These are phyloP conservation scores for Schwanniomyces vanrijiae DNA, from an alignment of 805 yeast genomes.

Conservation along the genomic window DNA sequence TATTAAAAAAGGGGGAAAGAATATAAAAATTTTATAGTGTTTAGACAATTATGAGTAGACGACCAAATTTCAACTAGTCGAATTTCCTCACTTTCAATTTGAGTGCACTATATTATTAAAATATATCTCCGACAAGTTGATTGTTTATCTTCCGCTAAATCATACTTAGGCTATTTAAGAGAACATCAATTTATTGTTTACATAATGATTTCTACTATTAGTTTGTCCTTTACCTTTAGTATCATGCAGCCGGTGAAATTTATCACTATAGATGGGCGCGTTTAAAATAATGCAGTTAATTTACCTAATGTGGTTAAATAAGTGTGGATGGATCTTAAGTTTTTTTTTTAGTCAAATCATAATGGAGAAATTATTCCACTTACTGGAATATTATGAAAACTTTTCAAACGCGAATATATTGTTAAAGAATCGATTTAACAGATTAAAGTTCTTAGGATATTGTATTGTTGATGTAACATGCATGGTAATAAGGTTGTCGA, in stretches of 20 bases:
- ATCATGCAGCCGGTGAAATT: neutral
- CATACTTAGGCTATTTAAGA: neutral
- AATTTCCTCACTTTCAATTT: neutral
- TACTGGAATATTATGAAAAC: neutral
- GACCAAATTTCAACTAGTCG: neutral
- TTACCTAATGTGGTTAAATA: constrained; percentile 13
- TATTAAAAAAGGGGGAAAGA: neutral
- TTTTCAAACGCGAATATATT: neutral
- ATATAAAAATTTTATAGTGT: neutral
- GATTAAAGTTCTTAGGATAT: neutral
- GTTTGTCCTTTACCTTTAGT: neutral
- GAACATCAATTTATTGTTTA: neutral
- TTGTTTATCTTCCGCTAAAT: neutral
- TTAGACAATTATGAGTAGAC: neutral
- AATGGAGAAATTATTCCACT: neutral
- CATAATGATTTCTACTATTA: neutral
- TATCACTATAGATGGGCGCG: constrained; percentile 2
- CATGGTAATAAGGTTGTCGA: neutral
- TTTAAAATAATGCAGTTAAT: constrained; percentile 10
- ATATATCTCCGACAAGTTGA: neutral
- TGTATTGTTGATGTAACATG: neutral
- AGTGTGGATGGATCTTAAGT: neutral
- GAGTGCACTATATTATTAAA: neutral
- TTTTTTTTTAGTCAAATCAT: neutral
- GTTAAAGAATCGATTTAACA: neutral